Base-by-base conservation (phyloP, 345 rosid genomes). In the Erodium maritimum region DNA sequence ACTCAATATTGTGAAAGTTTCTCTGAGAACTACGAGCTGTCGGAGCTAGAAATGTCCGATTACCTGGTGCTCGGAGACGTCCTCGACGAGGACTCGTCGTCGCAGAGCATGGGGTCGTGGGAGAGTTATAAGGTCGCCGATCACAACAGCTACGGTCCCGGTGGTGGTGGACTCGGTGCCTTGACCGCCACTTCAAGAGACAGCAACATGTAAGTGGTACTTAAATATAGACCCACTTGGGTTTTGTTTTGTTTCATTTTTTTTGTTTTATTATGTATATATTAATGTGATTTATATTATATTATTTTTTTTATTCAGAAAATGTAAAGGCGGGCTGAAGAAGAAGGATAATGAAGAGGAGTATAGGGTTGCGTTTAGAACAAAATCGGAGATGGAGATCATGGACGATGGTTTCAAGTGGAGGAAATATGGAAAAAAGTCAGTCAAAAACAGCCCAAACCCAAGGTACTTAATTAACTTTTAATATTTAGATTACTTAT, bases 391-490 rank as follows among this genome's bases (percentile, higher is more conserved):
- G 69, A 57, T 77, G 57, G 98, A 91, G 59, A 73, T 88, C 42
- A 84, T 88, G 84, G 93, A 91, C 55, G 98, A 91, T 76, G 97
- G 97, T 10, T 91, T 69, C 54, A 88, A 81, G 63, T 91, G 97
- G 97, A 81, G 97, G 71, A 91, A 91, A 34, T 91, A 91, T 52
- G 97, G 97, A 13, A 88, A 91, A 73, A 91, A 91, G 61, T 78
- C 91, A 0, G 85, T 91, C 62, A 91, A 91, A 75, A 86, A 84
- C 83, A 86, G 77, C 72, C 83, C 81, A 4, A 71, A 91, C 73
- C 95, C 93, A 21, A 88, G 98, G 98, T 88, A 82, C 14, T 42
- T 42, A 29, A 29, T 29, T 1, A 29, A 29, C 9, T 29, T 11
- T n/a, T n/a, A n/a, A n/a, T n/a, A n/a, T n/a, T n/a, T n/a, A n/a